Evolutionary conservation across 225 moss, liverwort and hornwort species (phyloP), one percentile per base, ranked within the genome.

Genomic region (Bryum argenteum): DNA sequence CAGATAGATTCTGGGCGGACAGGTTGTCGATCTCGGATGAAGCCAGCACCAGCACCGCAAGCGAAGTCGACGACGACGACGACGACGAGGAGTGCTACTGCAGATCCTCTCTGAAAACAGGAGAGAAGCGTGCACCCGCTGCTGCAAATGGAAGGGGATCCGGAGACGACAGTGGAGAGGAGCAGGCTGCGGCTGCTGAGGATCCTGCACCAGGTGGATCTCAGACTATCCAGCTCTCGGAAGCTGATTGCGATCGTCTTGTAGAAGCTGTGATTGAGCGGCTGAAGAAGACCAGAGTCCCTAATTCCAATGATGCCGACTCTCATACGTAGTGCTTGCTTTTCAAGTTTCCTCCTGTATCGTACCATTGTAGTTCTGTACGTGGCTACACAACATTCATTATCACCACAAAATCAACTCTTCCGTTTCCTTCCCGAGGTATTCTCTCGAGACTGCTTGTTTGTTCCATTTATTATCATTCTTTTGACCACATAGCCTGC

Each of bases 11-110:
- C 65, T 73, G 79, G 83, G 60, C 61, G 4, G 77, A 73, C 56
- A 69, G 73, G 61, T 70, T 83, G 65, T 80, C 79, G 9, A 77
- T 77, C 43, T 80, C 70, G 4, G 79, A 83, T 33, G 77, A 74
- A 60, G 74, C 77, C 8, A 77, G 66, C 58, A 55, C 44, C 15
- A 73, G 55, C n/a, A 69, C 38, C 64, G 73, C 12, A 11, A 77
- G 64, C 18, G 74, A 83, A 24, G 73, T n/a, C n/a, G n/a, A 58
- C 11, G 71, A 61, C 15, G 48, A 48, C 15, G 48, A 48, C 15
- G 48, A 48, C 3, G 47, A 10, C 12, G 16, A 48, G 47, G 15
- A 14, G 1, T 13, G 26, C 38, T 54, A 5, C 55, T 21, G 42
- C 33, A 57, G 70, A 70, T 15, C 50, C 16, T 62, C 19, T 60